Evolutionary conservation across 306 rosid species (phyloP), one percentile per base, ranked within the genome.

Genomic region (Rubus parviflorus): DNA sequence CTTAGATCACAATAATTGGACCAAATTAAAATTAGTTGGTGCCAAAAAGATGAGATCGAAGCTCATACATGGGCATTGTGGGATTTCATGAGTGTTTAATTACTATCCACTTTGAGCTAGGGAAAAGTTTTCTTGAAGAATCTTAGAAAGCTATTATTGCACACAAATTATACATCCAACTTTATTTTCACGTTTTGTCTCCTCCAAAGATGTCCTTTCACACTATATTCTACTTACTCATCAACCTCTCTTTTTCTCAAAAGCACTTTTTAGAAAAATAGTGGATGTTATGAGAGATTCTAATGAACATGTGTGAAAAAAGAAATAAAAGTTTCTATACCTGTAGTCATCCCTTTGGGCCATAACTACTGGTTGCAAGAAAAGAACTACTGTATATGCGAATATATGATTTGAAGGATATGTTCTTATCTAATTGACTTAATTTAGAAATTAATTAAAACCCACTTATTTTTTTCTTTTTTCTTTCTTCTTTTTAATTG

Each of bases 231-330:
- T 38, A 62, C 65, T 75, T 42, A 45, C 19, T 79, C 40, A 30
- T n/a, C 16, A 17, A 64, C 42, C 20, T 65, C 70, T 73, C 17
- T n/a, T 60, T 45, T 22, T 46, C 71, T 58, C 38, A 43, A 70
- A 56, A 4, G 54, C 82, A 48, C 89, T 76, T 80, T 64, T 63
- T 76, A 40, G 74, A 77, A 87, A 51, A 86, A 38, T 66, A 85
- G 85, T 79, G 91, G 92, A 73, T 68, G 87, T 17, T 62, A 85
- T 73, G 48, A 82, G 81, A 84, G 85, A 73, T 80, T 70, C 94
- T 80, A 63, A 71, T 43, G 42, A 61, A 61, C 19, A 61, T 30
- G 66, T 69, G 72, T 58, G 67, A 13, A 78, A 13, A 78, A 20
- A 62, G 48, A 15, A 82, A 69, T 71, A 17, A 22, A 65, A 79